Conservation (phyloP, 345 rosid genomes). For the Streptanthus diversifolius region DNA sequence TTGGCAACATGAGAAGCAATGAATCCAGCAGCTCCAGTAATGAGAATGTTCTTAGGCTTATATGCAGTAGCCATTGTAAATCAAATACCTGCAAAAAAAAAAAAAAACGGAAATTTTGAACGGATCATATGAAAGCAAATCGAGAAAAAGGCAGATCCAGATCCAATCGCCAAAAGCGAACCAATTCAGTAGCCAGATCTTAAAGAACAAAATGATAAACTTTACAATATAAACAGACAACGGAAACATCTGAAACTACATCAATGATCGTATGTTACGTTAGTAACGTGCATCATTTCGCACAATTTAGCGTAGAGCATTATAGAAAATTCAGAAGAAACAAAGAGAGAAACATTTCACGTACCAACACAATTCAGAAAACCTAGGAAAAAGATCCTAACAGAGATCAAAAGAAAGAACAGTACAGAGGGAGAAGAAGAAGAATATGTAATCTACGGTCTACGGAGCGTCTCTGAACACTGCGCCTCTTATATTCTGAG, state of each 20-base stretch:
- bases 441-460: constrained; percentile 30
- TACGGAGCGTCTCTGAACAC: constrained; percentile 14
- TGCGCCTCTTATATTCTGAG: constrained; percentile 28
- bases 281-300: constrained; percentile 1
- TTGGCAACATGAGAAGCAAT: constrained; percentile 58
- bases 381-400: not conserved
- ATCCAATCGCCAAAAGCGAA: constrained; percentile 14
- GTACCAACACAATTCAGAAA: constrained; percentile 25
- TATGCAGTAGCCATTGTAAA: constrained; percentile 33
- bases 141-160: constrained; percentile 15
- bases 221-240: not conserved
- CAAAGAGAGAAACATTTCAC: constrained; percentile 20
- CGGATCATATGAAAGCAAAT: not conserved
- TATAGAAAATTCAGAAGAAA: not conserved
- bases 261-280: not conserved
- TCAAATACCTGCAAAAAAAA: constrained; percentile 18
- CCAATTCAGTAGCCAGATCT: constrained; percentile 13
- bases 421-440: constrained; percentile 11
- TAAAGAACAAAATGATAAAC: not conserved
- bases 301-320: not conserved
- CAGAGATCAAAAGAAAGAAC: not conserved
- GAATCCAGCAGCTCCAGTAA: constrained; percentile 70
- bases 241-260: not conserved
- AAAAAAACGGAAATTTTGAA: not conserved
- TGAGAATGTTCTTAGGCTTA: constrained; percentile 54